Evolutionary conservation across 116 monocot genomes (phyloP).

Genomic region (Phalaenopsis hybrid): DNA sequence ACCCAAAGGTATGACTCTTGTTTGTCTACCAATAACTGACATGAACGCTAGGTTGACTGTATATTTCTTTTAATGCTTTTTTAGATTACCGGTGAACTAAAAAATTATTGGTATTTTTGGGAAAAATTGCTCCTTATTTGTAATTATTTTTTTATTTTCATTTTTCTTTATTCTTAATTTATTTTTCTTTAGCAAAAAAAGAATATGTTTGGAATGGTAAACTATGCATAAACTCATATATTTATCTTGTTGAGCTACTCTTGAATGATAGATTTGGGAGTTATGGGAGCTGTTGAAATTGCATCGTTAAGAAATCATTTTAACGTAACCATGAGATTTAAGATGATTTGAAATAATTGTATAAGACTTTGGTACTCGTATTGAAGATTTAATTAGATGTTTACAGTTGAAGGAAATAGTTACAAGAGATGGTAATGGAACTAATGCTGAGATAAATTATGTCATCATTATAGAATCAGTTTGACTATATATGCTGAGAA

Average conservation of each 20-base stretch:
- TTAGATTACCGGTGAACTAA: background rate
- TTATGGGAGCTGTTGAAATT: background rate
- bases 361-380: background rate
- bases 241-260: background rate
- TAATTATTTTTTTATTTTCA: too few species aligned
- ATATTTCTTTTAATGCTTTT: background rate
- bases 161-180: background rate
- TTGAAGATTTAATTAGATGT: background rate
- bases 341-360: background rate
- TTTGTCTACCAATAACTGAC: background rate
- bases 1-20: slow-evolving; percentile 27
- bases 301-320: too few species aligned
- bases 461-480: background rate
- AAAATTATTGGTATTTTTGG: background rate
- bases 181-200: background rate
- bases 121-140: background rate
- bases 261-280: background rate
- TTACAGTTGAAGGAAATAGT: background rate
- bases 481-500: background rate
- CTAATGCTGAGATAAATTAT: background rate
- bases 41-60: background rate
- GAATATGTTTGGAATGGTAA: background rate
- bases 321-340: background rate
- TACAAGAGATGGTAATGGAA: background rate
- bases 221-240: background rate